These are phyloP conservation scores for Brettanomyces nanus DNA, from an alignment of 805 yeast genomes.

Conservation along the genomic window DNA sequence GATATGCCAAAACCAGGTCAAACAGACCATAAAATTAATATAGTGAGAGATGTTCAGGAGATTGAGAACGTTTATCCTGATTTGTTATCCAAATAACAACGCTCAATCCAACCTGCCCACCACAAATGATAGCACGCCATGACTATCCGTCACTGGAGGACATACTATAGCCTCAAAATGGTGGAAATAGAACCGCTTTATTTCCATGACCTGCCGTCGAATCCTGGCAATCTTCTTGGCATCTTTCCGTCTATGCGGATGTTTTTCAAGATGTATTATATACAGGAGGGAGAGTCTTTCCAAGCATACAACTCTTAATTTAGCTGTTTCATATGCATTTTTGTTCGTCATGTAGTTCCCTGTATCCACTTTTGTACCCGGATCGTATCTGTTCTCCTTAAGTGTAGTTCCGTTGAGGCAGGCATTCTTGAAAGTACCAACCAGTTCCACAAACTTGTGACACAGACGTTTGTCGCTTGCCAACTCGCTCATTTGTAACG, in stretches of 20 bases:
- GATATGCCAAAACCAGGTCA: slow-evolving; percentile 28
- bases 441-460: background rate
- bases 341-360: slow-evolving; percentile 1
- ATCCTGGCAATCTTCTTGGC: background rate
- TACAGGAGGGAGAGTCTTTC: slow-evolving; percentile 14
- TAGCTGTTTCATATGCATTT: slow-evolving; percentile 7
- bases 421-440: background rate
- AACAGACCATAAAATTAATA: slow-evolving; percentile 32
- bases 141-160: slow-evolving; percentile 18
- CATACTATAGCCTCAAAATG: slow-evolving; percentile 9
- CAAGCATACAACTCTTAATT: slow-evolving; percentile 13
- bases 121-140: slow-evolving; percentile 8
- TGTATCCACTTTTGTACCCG: background rate
- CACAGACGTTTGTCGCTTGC: background rate
- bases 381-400: background rate
- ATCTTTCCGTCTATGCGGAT: background rate
- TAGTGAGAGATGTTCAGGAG: slow-evolving; percentile 53
- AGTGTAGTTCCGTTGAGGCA: background rate
- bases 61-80: slow-evolving; percentile 45
- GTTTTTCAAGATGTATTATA: background rate
- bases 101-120: background rate
- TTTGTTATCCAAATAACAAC: too few relatives aligned
- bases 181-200: slow-evolving; percentile 14
- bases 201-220: slow-evolving; percentile 4
- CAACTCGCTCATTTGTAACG: too few relatives aligned